phyloP scores from a whole-genome alignment of 1,284 basidiomycete species.

The Thelephora terrestris region DNA sequence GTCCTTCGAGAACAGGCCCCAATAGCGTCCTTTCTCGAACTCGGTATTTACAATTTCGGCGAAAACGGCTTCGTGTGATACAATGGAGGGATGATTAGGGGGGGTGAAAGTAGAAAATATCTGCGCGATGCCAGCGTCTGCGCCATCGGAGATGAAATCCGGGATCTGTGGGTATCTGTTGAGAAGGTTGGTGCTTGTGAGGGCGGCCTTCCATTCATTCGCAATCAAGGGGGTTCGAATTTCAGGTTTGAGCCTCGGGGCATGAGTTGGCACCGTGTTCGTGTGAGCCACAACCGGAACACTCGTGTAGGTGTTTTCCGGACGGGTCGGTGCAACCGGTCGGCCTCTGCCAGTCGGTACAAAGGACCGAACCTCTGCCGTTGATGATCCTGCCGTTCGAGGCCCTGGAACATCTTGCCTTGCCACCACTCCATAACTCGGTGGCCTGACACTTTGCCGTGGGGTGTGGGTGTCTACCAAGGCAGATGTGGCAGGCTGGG shows the following conservation, averaged over 20 bases:
- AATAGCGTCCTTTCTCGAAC: not conserved
- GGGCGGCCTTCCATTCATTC: not conserved
- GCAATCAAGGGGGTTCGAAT: not conserved
- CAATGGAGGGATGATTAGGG: not conserved
- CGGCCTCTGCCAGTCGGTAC: constrained; percentile 15
- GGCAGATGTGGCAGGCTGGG: constrained; percentile 16
- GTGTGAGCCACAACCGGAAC: not conserved
- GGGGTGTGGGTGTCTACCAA: constrained; percentile 13
- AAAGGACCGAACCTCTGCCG: constrained; percentile 6
- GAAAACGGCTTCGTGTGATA: not conserved
- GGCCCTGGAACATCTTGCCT: constrained; percentile 3
- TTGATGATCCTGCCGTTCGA: constrained; percentile 7
- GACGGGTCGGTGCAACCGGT: constrained; percentile 10
- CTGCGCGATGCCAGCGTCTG: no score
- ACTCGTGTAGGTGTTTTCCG: no score
- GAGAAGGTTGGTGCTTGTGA: not conserved
- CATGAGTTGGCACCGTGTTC: not conserved
- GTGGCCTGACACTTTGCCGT: constrained; percentile 9
- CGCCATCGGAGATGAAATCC: not conserved
- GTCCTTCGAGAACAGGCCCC: constrained; percentile 3
- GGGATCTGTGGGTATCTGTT: not conserved
- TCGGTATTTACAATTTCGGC: not conserved
- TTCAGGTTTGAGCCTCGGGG: not conserved
- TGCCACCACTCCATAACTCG: constrained; percentile 10
- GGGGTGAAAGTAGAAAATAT: no score